Evolutionary conservation across 441 rosid species (phyloP), one percentile per base, ranked within the genome.

Genomic region (Gossypium gossypioides): DNA sequence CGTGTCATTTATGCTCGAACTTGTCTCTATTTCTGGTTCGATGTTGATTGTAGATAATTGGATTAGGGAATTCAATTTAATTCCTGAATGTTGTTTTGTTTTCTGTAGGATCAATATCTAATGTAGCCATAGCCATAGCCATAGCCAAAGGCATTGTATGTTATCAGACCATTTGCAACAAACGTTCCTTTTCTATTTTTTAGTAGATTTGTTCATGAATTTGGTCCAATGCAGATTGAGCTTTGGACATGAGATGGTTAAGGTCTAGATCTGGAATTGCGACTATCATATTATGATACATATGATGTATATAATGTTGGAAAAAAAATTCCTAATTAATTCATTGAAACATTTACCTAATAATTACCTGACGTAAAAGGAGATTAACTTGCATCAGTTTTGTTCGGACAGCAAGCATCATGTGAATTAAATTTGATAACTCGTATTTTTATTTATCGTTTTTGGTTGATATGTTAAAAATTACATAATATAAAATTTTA

Each of bases 21-120:
- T 55, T 77, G 75, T 51, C 86, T 87, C 51, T 89, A 92, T 76
- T 94, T 94, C 88, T 94, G 97, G 97, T 95, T 92, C 62, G 95
- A 91, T 73, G 86, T 91, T 52, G 96, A 83, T 64, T 55, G 71
- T 62, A 50, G 52, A 51, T 72, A 50, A 60, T 25, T n/a, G 59
- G 32, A 24, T 22, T 68, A n/a, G 40, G 12, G 40, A 15, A 24
- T 15, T 48, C 59, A 32, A 29, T 54, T 16, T 69, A 69, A 55
- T 54, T 19, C 61, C 46, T 69, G n/a, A 13, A 67, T 48, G 58
- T 21, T 54, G 48, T 52, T 15, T 29, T 46, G 7, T n/a, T 7
- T 40, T 19, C 50, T 19, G 42, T 68, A 68, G 59, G 59, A 51
- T 3, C 44, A 68, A 54, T 32, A 29, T 18, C 29, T 68, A 24